phyloP scores from a whole-genome alignment of 2,329 filamentous ascomycete species.

The Aspergillus oerlinghausenensis region DNA sequence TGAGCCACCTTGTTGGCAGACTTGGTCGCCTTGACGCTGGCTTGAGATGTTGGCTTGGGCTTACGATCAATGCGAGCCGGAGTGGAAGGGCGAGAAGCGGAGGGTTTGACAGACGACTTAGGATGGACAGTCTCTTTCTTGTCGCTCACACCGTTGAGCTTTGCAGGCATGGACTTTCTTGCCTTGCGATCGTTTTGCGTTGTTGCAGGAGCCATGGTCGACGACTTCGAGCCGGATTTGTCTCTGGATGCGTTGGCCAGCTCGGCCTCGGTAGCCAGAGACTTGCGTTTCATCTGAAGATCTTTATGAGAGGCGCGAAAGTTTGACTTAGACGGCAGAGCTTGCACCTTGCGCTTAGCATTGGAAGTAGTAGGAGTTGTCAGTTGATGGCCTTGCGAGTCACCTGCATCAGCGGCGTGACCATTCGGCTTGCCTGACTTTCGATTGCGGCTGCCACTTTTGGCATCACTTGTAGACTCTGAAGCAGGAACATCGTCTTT shows the following conservation, averaged over 20 bases:
- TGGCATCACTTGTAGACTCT: constrained; percentile 4
- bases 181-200: constrained; percentile 8
- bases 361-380: constrained; percentile 6
- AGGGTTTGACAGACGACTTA: background rate
- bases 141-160: constrained; percentile 7
- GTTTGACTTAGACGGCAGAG: constrained; percentile 7
- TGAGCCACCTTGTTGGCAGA: background rate
- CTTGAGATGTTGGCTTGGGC: constrained; percentile 3
- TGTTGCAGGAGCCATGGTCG: constrained; percentile 2
- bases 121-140: constrained; percentile 3
- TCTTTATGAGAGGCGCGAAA: constrained; percentile 8
- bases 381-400: constrained; percentile 1
- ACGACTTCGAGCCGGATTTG: background rate
- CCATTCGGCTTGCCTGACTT: constrained; percentile 6
- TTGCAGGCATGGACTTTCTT: constrained; percentile 16
- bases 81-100: constrained; percentile 9
- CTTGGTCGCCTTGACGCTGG: constrained; percentile 4
- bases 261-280: constrained; percentile 8
- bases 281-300: constrained; percentile 7
- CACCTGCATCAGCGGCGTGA: constrained; percentile 2
- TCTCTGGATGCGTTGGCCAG: background rate
- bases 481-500: constrained; percentile 3
- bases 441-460: constrained; percentile 5
- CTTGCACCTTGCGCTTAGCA: constrained; percentile 1
- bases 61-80: constrained; percentile 11